Conservation (phyloP, 2,329 filamentous ascomycete genomes). For the Clonostachys byssicola region DNA sequence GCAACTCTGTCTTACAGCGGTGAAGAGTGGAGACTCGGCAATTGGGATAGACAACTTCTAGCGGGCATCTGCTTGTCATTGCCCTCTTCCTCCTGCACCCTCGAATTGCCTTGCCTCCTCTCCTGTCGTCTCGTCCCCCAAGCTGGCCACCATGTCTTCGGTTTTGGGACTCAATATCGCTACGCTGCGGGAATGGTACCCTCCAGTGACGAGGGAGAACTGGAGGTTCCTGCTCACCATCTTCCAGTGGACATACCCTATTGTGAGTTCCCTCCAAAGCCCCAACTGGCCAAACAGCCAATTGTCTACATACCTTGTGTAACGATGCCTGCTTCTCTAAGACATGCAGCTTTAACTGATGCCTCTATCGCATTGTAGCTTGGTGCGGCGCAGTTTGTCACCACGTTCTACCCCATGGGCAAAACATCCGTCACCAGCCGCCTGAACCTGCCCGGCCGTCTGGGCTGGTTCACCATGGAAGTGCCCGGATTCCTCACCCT, state of each 20-base stretch:
- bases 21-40: no score
- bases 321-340: neutral
- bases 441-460: conserved; percentile 83
- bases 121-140: no score
- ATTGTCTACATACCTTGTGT: conserved; percentile 1
- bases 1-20: no score
- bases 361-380: conserved; percentile 21
- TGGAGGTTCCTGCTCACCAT: conserved; percentile 46
- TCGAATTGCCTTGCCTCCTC: no score
- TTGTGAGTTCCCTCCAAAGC: conserved; percentile 30
- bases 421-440: conserved; percentile 76
- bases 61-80: no score
- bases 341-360: no score
- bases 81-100: no score
- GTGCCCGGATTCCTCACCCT: conserved; percentile 71
- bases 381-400: conserved; percentile 68
- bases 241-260: conserved; percentile 49
- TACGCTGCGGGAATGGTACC: conserved; percentile 35
- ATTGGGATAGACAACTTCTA: no score
- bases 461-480: conserved; percentile 90
- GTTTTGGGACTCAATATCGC: no score
- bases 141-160: no score
- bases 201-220: conserved; percentile 48
- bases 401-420: conserved; percentile 84
- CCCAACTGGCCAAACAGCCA: conserved; percentile 1